A percentile compares a stretch with the other conserved stretches of the same genome.
These are phyloP conservation scores for Annulohypoxylon maeteangense DNA, from an alignment of 495 filamentous ascomycete species.

Conservation along the genomic window DNA sequence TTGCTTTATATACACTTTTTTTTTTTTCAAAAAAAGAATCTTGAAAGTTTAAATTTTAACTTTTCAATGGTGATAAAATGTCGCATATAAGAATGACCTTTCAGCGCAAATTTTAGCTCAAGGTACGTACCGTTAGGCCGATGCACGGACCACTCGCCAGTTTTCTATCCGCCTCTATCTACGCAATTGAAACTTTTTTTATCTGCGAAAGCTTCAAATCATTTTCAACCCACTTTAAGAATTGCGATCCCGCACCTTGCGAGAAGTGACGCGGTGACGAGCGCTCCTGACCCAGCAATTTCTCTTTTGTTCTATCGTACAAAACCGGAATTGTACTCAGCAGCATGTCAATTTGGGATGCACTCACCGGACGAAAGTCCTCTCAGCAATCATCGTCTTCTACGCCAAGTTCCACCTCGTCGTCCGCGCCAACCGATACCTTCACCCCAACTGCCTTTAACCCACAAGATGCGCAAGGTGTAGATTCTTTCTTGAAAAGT, in stretches of 20 bases:
- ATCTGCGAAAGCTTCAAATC: conserved; percentile 27
- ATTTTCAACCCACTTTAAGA: conserved; percentile 19
- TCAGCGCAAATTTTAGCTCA: conserved; percentile 1
- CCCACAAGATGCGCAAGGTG: conserved; percentile 75
- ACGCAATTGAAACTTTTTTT: conserved; percentile 30
- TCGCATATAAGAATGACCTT: background rate
- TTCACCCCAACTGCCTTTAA: conserved; percentile 72
- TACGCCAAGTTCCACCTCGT: conserved; percentile 40
- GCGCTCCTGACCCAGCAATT: conserved; percentile 5
- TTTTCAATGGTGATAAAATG: background rate
- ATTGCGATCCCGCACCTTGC: conserved; percentile 27
- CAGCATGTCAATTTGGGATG: conserved; percentile 85
- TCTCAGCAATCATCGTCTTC: conserved; percentile 49
- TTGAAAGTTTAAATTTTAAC: no score
- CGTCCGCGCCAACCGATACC: conserved; percentile 55
- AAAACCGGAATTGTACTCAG: conserved; percentile 2
- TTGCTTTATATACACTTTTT: no score
- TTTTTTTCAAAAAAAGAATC: no score
- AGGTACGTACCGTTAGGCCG: background rate
- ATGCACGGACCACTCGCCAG: conserved; percentile 24
- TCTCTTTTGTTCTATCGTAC: conserved; percentile 1
- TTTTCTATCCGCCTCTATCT: conserved; percentile 10
- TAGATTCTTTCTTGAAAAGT: conserved; percentile 79
- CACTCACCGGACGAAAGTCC: conserved; percentile 83
- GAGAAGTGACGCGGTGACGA: conserved; percentile 17